Base-by-base conservation (phyloP, 495 filamentous ascomycete genomes). In the Hypoxylon rickii region DNA sequence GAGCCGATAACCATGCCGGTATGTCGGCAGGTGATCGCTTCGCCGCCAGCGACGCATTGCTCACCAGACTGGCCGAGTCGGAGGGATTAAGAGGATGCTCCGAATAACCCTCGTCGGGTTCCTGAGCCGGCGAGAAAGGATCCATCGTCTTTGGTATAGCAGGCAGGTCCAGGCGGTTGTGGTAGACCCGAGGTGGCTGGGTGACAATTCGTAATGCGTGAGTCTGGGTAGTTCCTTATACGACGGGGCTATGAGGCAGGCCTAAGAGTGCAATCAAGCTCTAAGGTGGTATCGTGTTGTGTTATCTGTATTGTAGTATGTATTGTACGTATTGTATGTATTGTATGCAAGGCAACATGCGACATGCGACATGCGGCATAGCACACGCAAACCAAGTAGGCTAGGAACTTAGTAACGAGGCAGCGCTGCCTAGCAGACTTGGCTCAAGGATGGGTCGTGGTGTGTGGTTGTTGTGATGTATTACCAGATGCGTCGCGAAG, bases 21-120 rank as follows among this genome's bases (percentile, higher is more conserved):
- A 58, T 67, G 22, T 58, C 70, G 64, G 43, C 57, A 48, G 38
- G 65, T 46, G 66, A 67, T 51, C 58, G 53, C 41, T 59, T 50
- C 20, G 56, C 58, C 37, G 54, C 44, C 45, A 66, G 44, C 7
- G 59, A 57, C 19, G 58, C 44, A 58, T 58, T 61, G 34, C 56
- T 66, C 10, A 44, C 39, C 38, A 60, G 58, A 42, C 32, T 50
- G 37, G 54, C 38, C 16, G 73, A 55, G 22, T 70, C 58, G 36
- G 70, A 69, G 17, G 71, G 69, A 53, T 70, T 79, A 54, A 83
- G 69, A 44, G 80, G 80, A 63, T 79, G 76, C 64, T 83, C 80
- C 26, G 79, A 82, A 64, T 83, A 83, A 59, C 80, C 80, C 66
- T 83, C 80, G 70, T 83, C 80, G 40, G 76, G 79, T 55, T 76